Conservation (phyloP, 192 early-diverging fungal species). For the Linnemannia elongata region DNA sequence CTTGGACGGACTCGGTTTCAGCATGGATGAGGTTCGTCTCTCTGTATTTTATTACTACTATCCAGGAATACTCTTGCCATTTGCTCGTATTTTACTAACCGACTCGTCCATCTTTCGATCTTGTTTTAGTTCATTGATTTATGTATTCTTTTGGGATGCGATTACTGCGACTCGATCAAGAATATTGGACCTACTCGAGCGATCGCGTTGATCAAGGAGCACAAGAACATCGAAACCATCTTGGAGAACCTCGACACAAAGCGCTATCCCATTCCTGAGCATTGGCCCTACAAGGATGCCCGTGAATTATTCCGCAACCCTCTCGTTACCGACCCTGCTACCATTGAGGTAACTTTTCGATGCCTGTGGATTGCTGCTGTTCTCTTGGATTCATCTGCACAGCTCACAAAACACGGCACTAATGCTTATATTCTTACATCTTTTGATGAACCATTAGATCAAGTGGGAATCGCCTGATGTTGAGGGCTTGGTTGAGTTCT, state of each 20-base stretch:
- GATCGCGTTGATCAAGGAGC: slow-evolving; percentile 86
- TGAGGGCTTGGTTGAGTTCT: slow-evolving; percentile 88
- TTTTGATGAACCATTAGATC: slow-evolving; percentile 53
- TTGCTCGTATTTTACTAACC: neutral
- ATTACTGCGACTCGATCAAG: slow-evolving; percentile 96
- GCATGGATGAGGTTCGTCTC: slow-evolving; percentile 74
- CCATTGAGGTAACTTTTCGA: slow-evolving; percentile 72
- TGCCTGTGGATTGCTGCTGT: neutral
- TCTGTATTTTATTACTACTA: too few species aligned
- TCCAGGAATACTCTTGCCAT: neutral
- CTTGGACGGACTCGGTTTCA: slow-evolving; percentile 83
- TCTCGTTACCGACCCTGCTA: slow-evolving; percentile 77
- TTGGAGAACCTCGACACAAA: slow-evolving; percentile 81
- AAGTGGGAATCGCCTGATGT: slow-evolving; percentile 82
- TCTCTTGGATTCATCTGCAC: neutral
- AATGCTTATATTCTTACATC: neutral
- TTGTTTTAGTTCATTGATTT: slow-evolving; percentile 91
- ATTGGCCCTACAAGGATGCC: slow-evolving; percentile 94
- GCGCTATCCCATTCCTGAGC: slow-evolving; percentile 84
- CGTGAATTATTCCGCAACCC: slow-evolving; percentile 89
- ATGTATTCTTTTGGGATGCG: slow-evolving; percentile 97
- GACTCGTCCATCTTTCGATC: neutral
- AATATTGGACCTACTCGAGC: slow-evolving; percentile 93
- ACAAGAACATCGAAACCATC: slow-evolving; percentile 85
- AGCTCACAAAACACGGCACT: neutral